Conservation (phyloP, 116 monocot species). For the Phalaenopsis hybrid region DNA sequence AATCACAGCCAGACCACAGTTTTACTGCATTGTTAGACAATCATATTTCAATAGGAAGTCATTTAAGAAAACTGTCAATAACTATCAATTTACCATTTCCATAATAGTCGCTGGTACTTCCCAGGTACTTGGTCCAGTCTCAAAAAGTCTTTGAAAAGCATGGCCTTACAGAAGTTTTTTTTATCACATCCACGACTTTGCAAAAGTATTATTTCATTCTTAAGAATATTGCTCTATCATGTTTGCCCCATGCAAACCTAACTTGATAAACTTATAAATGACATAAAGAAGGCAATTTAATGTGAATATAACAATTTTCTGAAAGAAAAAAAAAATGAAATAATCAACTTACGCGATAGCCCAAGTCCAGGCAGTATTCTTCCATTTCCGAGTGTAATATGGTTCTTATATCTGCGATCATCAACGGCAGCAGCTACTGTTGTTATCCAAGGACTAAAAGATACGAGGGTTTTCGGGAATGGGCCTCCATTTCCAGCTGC, state of each 20-base stretch:
- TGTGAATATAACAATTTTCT: not conserved
- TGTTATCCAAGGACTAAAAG: constrained; percentile 93
- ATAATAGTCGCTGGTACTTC: not conserved
- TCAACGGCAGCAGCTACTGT: constrained; percentile 97
- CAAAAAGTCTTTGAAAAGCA: not conserved
- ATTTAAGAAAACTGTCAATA: not conserved
- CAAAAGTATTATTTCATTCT: not conserved
- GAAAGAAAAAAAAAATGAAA: not conserved
- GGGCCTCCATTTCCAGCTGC: constrained; percentile 98
- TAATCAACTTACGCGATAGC: constrained; percentile 64
- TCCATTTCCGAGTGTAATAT: constrained; percentile 77
- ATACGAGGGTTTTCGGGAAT: constrained; percentile 86
- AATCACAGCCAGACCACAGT: not conserved
- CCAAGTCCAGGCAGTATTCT: constrained; percentile 71
- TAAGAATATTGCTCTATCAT: not conserved
- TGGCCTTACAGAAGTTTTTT: not conserved
- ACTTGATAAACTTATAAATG: not conserved
- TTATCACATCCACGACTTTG: not conserved
- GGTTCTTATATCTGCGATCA: constrained; percentile 91
- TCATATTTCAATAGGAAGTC: not conserved
- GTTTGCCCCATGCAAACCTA: not conserved
- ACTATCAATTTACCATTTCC: not conserved
- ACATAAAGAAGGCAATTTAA: not conserved
- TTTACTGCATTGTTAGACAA: not conserved
- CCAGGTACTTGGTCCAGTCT: not conserved